phyloP scores from a whole-genome alignment of 2,329 filamentous ascomycete genomes.

The Alternaria sp. region DNA sequence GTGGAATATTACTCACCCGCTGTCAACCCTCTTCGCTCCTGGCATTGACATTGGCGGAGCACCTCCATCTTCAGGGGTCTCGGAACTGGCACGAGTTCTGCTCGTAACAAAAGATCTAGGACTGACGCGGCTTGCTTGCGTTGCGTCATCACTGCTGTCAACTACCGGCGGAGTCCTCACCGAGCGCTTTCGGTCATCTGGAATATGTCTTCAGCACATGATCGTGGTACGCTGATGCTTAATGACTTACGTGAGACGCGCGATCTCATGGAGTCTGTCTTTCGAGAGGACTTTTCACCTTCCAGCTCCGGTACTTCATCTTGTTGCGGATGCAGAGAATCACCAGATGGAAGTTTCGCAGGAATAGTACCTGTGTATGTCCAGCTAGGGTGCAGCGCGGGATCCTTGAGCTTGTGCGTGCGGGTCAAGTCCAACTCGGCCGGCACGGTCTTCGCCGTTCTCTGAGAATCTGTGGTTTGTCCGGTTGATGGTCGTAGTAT shows the following conservation, averaged over 20 bases:
- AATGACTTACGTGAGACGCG: conserved; percentile 35
- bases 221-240: background rate
- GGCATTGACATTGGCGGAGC: background rate
- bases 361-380: conserved; percentile 40
- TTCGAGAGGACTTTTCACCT: conserved; percentile 38
- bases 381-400: conserved; percentile 38
- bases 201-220: background rate
- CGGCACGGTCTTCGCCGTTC: background rate
- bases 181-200: conserved; percentile 39
- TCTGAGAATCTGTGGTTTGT: conserved; percentile 23
- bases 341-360: conserved; percentile 42
- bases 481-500: conserved; percentile 27
- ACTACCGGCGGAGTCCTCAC: conserved; percentile 27
- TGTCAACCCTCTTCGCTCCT: conserved; percentile 1
- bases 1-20: conserved; percentile 5
- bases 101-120: conserved; percentile 35
- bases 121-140: conserved; percentile 32
- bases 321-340: conserved; percentile 35
- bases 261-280: conserved; percentile 37
- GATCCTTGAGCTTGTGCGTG: conserved; percentile 29
- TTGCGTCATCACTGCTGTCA: conserved; percentile 27
- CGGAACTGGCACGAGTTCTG: conserved; percentile 28
- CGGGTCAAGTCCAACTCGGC: conserved; percentile 12
- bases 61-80: conserved; percentile 13
- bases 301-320: conserved; percentile 39